Conservation (phyloP, 345 rosid genomes). For the Euphorbia pulcherrima region DNA sequence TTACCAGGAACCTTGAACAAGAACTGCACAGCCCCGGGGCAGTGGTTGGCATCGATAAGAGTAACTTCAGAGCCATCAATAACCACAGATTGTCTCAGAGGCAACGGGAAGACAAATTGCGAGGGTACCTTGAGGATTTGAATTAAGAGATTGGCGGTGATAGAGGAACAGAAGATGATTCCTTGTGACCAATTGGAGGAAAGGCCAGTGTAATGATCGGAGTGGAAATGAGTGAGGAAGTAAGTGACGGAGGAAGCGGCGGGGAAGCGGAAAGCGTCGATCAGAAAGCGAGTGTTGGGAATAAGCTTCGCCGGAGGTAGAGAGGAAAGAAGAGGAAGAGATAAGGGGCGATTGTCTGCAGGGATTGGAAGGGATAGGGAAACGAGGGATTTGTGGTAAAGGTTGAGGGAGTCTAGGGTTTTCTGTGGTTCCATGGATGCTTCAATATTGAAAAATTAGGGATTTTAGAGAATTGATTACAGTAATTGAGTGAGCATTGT, state of each 20-base stretch:
- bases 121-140: slow-evolving; percentile 49
- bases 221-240: slow-evolving; percentile 92
- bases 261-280: slow-evolving; percentile 66
- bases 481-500: background rate
- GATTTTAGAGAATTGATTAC: background rate
- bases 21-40: slow-evolving; percentile 89
- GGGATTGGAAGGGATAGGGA: slow-evolving; percentile 29
- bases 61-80: slow-evolving; percentile 67
- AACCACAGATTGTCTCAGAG: slow-evolving; percentile 31
- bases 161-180: slow-evolving; percentile 63
- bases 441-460: background rate
- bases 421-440: slow-evolving; percentile 8
- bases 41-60: slow-evolving; percentile 74
- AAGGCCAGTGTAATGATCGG: slow-evolving; percentile 82
- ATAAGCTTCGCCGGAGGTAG: slow-evolving; percentile 58
- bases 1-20: slow-evolving; percentile 49
- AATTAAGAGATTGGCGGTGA: slow-evolving; percentile 58
- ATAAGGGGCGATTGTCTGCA: slow-evolving; percentile 8
- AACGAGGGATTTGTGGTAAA: slow-evolving; percentile 42
- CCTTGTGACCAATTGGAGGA: slow-evolving; percentile 72
- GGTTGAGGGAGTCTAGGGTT: slow-evolving; percentile 50
- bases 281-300: slow-evolving; percentile 69
- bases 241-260: slow-evolving; percentile 45
- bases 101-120: slow-evolving; percentile 49
- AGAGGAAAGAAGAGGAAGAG: slow-evolving; percentile 29